These are phyloP conservation scores for Mycena belliarum DNA, from an alignment of 768 basidiomycete genomes.

Conservation along the genomic window DNA sequence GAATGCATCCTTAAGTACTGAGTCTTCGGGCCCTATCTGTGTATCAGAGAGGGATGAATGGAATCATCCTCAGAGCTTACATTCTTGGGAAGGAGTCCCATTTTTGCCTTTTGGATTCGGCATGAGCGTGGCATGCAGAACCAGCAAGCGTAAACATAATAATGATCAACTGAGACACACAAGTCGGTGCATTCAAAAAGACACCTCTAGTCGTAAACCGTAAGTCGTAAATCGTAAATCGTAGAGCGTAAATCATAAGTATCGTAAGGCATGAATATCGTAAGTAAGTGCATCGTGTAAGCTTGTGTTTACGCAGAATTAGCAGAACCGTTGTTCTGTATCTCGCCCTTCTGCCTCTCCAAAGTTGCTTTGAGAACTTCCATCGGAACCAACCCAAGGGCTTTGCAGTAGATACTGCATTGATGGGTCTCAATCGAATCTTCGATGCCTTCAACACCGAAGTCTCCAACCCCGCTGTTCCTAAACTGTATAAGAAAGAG, in stretches of 20 bases:
- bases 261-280: too few species aligned
- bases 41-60: too few species aligned
- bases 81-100: background rate
- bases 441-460: background rate
- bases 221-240: too few species aligned
- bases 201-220: too few species aligned
- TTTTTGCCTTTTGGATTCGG: background rate
- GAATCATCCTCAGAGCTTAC: background rate
- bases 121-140: background rate
- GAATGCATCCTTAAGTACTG: background rate
- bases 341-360: background rate
- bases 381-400: background rate
- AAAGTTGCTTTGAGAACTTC: background rate
- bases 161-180: background rate
- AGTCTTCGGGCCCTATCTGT: background rate
- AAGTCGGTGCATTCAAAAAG: background rate
- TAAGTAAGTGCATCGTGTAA: too few species aligned
- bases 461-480: conserved; percentile 1
- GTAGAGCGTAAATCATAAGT: too few species aligned
- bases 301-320: too few species aligned
- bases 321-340: too few species aligned
- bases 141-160: background rate
- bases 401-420: background rate
- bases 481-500: too few species aligned
- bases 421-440: background rate